Evolutionary conservation across 2,329 filamentous ascomycete genomes (phyloP).

Genomic region (Cladosporium oxysporum): DNA sequence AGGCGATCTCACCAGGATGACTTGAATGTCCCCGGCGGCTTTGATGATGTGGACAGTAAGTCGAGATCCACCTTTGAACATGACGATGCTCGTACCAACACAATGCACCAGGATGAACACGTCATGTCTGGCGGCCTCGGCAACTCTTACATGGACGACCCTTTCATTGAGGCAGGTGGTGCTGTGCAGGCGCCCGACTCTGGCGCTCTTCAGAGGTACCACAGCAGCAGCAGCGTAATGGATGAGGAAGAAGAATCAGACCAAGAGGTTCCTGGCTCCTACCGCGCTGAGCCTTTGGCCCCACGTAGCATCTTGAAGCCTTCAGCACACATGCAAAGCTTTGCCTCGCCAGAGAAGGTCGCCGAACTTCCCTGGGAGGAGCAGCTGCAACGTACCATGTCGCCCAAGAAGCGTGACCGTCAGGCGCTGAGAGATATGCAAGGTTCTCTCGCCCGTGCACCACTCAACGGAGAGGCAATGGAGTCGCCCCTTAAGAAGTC

Average conservation of each 20-base stretch:
- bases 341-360: slow-evolving; percentile 58
- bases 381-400: slow-evolving; percentile 90
- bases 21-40: slow-evolving; percentile 72
- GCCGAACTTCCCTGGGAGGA: slow-evolving; percentile 83
- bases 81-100: slow-evolving; percentile 49
- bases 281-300: slow-evolving; percentile 67
- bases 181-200: slow-evolving; percentile 34
- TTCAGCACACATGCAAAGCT: slow-evolving; percentile 33
- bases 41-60: slow-evolving; percentile 55
- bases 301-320: slow-evolving; percentile 54
- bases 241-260: slow-evolving; percentile 70
- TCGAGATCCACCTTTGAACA: slow-evolving; percentile 11
- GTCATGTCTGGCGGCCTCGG: slow-evolving; percentile 33
- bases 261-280: slow-evolving; percentile 77
- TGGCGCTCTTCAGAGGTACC: slow-evolving; percentile 31
- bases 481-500: slow-evolving; percentile 75
- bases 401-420: slow-evolving; percentile 88
- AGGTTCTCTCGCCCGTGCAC: slow-evolving; percentile 57
- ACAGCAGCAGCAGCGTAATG: slow-evolving; percentile 32
- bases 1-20: slow-evolving; percentile 45
- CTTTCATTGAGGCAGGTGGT: slow-evolving; percentile 32
- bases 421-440: slow-evolving; percentile 68
- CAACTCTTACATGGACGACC: slow-evolving; percentile 27
- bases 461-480: slow-evolving; percentile 35
- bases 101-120: slow-evolving; percentile 47